phyloP scores from a whole-genome alignment of 2,329 filamentous ascomycete genomes.

The Neonectria ditissima region DNA sequence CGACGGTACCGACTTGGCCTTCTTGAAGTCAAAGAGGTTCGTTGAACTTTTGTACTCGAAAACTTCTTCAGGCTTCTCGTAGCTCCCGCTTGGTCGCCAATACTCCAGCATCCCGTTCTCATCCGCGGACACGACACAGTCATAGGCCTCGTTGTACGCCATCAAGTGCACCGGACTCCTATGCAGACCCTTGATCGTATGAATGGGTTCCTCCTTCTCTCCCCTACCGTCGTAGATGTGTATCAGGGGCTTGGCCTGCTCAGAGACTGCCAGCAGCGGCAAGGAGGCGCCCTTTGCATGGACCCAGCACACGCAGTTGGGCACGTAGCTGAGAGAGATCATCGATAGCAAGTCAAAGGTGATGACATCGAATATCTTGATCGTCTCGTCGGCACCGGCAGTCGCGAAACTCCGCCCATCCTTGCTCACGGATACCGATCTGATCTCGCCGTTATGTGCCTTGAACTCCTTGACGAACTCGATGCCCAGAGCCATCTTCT shows the following conservation, averaged over 20 bases:
- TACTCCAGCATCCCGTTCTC: slow-evolving; percentile 96
- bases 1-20: slow-evolving; percentile 85
- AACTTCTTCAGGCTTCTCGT: slow-evolving; percentile 91
- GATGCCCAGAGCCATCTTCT: slow-evolving; percentile 89
- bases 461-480: slow-evolving; percentile 99
- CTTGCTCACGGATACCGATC: slow-evolving; percentile 83
- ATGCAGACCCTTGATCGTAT: slow-evolving; percentile 84
- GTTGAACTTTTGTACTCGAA: slow-evolving; percentile 95
- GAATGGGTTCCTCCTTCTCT: slow-evolving; percentile 79
- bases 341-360: slow-evolving; percentile 91
- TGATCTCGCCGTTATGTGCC: slow-evolving; percentile 88
- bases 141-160: slow-evolving; percentile 87
- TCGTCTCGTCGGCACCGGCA: slow-evolving; percentile 79
- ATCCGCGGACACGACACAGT: slow-evolving; percentile 92
- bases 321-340: slow-evolving; percentile 79
- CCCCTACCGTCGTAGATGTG: slow-evolving; percentile 91
- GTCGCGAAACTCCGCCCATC: slow-evolving; percentile 96
- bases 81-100: slow-evolving; percentile 84
- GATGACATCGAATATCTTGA: slow-evolving; percentile 86
- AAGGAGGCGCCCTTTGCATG: slow-evolving; percentile 89
- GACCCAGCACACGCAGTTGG: slow-evolving; percentile 90
- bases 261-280: slow-evolving; percentile 86
- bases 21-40: slow-evolving; percentile 96
- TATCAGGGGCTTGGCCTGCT: slow-evolving; percentile 78
- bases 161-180: slow-evolving; percentile 84